phyloP scores from a whole-genome alignment of 1,139 yeast genomes.

The Debaryomycetaceae sp. region DNA sequence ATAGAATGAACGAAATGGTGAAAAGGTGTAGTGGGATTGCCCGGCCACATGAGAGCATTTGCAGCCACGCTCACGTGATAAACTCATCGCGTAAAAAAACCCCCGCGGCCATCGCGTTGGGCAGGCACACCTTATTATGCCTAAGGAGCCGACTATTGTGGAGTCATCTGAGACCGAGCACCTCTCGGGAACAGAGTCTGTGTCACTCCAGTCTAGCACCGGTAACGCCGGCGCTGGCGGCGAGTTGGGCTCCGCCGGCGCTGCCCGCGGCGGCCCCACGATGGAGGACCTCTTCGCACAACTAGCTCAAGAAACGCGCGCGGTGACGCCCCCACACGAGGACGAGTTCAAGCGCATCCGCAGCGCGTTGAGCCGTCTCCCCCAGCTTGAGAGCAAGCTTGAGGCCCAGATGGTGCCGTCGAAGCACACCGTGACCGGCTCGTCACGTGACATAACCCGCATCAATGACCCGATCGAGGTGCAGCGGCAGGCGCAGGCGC shows the following conservation, averaged over 20 bases:
- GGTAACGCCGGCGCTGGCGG: too few relatives aligned
- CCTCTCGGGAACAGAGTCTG: constrained; percentile 15
- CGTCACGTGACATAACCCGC: constrained; percentile 19
- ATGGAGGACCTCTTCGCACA: constrained; percentile 8
- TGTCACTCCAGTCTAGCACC: constrained; percentile 5
- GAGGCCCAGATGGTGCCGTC: constrained; percentile 19
- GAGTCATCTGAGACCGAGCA: constrained; percentile 14
- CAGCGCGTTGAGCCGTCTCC: constrained; percentile 26
- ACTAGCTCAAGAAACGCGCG: constrained; percentile 6
- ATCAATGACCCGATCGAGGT: constrained; percentile 50
- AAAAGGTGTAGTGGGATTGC: not conserved
- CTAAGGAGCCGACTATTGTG: constrained; percentile 8
- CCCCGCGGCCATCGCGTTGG: too few relatives aligned
- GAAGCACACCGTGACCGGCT: constrained; percentile 10
- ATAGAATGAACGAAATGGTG: constrained; percentile 7
- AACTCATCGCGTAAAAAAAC: not conserved
- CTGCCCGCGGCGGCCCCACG: too few relatives aligned
- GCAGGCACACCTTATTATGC: too few relatives aligned
- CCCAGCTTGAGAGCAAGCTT: constrained; percentile 30
- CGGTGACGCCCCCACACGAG: constrained; percentile 8
- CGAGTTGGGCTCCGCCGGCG: too few relatives aligned
- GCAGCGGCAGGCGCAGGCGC: constrained; percentile 14
- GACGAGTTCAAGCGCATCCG: constrained; percentile 28
- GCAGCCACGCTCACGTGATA: not conserved
- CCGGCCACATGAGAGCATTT: not conserved